A percentile compares a stretch with the other conserved stretches of the same genome.
Evolutionary conservation across 768 basidiomycete genomes (phyloP).

Genomic region (Russula ochroleuca): DNA sequence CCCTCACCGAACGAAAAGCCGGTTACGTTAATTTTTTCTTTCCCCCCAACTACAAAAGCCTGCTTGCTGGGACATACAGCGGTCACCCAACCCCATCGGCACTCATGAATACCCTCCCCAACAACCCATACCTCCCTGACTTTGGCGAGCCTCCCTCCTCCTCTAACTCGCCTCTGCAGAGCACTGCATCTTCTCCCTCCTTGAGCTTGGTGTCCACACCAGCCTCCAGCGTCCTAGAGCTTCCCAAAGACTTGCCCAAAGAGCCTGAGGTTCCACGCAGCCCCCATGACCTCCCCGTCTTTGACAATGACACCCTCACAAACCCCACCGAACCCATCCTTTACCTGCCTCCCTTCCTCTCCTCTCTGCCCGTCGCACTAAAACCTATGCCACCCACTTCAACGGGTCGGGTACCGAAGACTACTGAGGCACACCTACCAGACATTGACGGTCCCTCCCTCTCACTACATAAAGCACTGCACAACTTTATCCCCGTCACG

Average conservation of each 20-base stretch:
- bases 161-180: constrained; percentile 7
- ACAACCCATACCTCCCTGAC: background rate
- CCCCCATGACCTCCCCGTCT: constrained; percentile 55
- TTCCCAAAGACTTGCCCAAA: constrained; percentile 15
- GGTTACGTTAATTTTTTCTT: background rate
- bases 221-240: background rate
- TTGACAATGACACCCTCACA: constrained; percentile 39
- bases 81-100: background rate
- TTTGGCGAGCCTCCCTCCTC: constrained; percentile 2
- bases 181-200: background rate
- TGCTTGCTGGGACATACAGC: background rate
- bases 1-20: background rate
- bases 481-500: constrained; percentile 61
- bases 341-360: constrained; percentile 82
- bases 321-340: constrained; percentile 51
- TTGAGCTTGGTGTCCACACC: constrained; percentile 14
- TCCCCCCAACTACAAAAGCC: constrained; percentile 17
- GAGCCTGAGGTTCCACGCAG: constrained; percentile 33
- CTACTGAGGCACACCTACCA: constrained; percentile 74
- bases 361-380: constrained; percentile 55
- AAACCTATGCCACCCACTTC: constrained; percentile 29
- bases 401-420: constrained; percentile 39
- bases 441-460: constrained; percentile 81
- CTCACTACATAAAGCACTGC: constrained; percentile 80
- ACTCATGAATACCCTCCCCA: background rate